A percentile compares a stretch with the other conserved stretches of the same genome.
phyloP scores from a whole-genome alignment of 345 rosid species.

The Viola odorata region DNA sequence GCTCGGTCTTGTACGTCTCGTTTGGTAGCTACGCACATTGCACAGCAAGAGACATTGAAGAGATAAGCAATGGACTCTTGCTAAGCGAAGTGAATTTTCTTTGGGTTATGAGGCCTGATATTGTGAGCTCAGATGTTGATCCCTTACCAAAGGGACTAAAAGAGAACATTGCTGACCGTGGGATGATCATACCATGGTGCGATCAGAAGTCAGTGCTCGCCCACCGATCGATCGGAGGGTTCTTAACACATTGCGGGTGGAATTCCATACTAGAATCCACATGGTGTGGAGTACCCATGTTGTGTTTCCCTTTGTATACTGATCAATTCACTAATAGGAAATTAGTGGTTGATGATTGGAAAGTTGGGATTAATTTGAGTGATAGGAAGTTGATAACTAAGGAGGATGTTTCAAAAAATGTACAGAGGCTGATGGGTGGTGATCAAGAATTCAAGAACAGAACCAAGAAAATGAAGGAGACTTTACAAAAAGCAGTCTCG shows the following conservation, averaged over 20 bases:
- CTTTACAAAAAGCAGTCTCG: conserved; percentile 36
- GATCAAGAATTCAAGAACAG: conserved; percentile 28
- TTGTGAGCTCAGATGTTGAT: conserved; percentile 53
- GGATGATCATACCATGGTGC: conserved; percentile 71
- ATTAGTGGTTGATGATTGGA: conserved; percentile 80
- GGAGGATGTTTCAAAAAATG: conserved; percentile 39
- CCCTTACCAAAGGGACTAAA: conserved; percentile 51
- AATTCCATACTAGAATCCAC: conserved; percentile 62
- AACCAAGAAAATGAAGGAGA: conserved; percentile 38
- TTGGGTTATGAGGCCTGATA: conserved; percentile 84
- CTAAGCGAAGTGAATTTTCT: conserved; percentile 51
- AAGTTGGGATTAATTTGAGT: conserved; percentile 56
- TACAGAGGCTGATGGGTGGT: conserved; percentile 47
- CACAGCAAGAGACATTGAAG: conserved; percentile 37
- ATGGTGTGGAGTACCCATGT: conserved; percentile 66
- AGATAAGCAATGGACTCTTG: conserved; percentile 60
- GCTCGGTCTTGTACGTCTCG: conserved; percentile 67
- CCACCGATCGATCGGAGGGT: conserved; percentile 67
- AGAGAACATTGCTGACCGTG: conserved; percentile 35
- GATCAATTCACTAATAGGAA: conserved; percentile 85
- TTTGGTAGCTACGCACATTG: conserved; percentile 85
- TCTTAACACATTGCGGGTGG: conserved; percentile 86
- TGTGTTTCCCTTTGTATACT: conserved; percentile 63
- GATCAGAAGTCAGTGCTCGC: conserved; percentile 48
- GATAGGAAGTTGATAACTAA: conserved; percentile 23